These are phyloP conservation scores for carrot (Daucus carota) DNA, from an alignment of 129 eudicot species.

Conservation along the genomic window DH1_v3.0 NC_030384.2:40247001-40247500, in stretches of 20 bases:
- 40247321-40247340: slow-evolving; percentile 43
- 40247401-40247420: slow-evolving; percentile 9
- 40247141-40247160: neutral
- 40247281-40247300: slow-evolving; percentile 42
- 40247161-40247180: neutral
- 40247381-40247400: slow-evolving; percentile 22
- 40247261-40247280: slow-evolving; percentile 86
- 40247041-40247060: slow-evolving; percentile 70
- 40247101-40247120: neutral
- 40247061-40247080: slow-evolving; percentile 58
- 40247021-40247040: slow-evolving; percentile 90
- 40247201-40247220: slow-evolving; percentile 55
- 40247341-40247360: slow-evolving; percentile 70
- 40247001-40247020: slow-evolving; percentile 79
- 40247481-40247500: slow-evolving; percentile 53
- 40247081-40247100: neutral
- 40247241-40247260: slow-evolving; percentile 70
- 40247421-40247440: slow-evolving; percentile 6
- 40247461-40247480: neutral
- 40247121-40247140: neutral
- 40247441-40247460: neutral
- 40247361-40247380: slow-evolving; percentile 40
- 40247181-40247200: neutral
- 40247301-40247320: slow-evolving; percentile 41
- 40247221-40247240: slow-evolving; percentile 91